A percentile compares a stretch with the other conserved stretches of the same genome.
Evolutionary conservation across 2,329 filamentous ascomycete species (phyloP).

Genomic region (Blastomyces percursus): DNA sequence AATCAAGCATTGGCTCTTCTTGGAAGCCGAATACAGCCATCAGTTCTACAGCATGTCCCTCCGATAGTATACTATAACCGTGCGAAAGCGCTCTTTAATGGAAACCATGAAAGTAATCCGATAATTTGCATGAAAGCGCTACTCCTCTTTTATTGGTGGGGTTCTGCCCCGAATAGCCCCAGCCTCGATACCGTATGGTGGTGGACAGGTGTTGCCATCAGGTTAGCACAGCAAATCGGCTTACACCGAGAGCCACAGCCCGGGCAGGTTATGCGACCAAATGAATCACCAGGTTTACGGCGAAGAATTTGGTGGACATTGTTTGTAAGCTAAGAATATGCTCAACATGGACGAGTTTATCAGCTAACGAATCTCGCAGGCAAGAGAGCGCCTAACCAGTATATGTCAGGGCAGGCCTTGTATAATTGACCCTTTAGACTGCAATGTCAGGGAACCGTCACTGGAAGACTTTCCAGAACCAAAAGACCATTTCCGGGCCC

Average conservation of each 20-base stretch:
- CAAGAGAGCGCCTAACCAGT: conserved; percentile 32
- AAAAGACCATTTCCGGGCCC: conserved; percentile 25
- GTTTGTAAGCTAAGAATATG: conserved; percentile 18
- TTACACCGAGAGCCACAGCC: conserved; percentile 31
- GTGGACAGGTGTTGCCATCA: conserved; percentile 37
- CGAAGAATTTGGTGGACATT: conserved; percentile 36
- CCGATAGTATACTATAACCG: conserved; percentile 33
- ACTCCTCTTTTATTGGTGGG: conserved; percentile 38
- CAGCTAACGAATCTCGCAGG: not conserved
- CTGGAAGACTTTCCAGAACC: conserved; percentile 30
- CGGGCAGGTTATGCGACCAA: conserved; percentile 15
- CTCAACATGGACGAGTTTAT: not conserved
- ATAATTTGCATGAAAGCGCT: conserved; percentile 30
- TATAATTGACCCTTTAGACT: conserved; percentile 36
- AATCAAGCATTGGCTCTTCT: conserved; percentile 32
- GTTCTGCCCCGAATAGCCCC: conserved; percentile 30
- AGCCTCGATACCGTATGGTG: conserved; percentile 36
- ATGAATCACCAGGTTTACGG: conserved; percentile 20
- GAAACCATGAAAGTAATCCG: conserved; percentile 31
- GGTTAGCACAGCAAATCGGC: conserved; percentile 37
- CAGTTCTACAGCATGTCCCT: conserved; percentile 31
- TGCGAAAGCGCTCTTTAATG: conserved; percentile 33
- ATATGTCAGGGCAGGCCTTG: conserved; percentile 37
- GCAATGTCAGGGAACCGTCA: conserved; percentile 30
- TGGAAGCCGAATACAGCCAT: conserved; percentile 34